phyloP scores from a whole-genome alignment of 176 grass and related monocot species.

The Phoenix roebelenii region DNA sequence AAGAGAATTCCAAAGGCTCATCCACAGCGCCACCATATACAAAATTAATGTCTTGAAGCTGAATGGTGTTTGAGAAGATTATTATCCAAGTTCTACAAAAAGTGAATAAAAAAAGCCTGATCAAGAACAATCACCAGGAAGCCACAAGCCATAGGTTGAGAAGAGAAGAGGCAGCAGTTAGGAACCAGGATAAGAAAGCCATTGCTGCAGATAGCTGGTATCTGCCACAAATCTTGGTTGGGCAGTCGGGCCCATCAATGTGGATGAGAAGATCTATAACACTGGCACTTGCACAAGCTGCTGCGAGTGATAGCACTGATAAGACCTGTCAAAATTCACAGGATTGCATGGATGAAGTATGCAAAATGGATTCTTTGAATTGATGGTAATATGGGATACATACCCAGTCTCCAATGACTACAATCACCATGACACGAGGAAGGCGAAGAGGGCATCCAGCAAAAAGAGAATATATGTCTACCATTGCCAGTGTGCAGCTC shows the following conservation, averaged over 20 bases:
- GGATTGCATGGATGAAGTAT: background rate
- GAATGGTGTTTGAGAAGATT: background rate
- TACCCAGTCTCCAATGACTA: slow-evolving; percentile 64
- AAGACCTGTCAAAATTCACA: slow-evolving; percentile 30
- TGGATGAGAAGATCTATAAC: slow-evolving; percentile 66
- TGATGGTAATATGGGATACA: background rate
- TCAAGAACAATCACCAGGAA: slow-evolving; percentile 17
- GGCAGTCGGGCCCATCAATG: slow-evolving; percentile 35
- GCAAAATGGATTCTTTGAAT: no score
- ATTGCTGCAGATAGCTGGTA: slow-evolving; percentile 65
- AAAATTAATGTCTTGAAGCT: no score
- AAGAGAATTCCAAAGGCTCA: no score
- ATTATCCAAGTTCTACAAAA: background rate
- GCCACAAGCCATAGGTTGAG: slow-evolving; percentile 83
- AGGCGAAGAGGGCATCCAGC: slow-evolving; percentile 45
- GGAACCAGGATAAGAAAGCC: slow-evolving; percentile 84
- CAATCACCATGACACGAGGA: slow-evolving; percentile 51
- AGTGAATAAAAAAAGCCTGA: background rate
- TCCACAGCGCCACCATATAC: no score
- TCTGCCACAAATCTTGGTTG: slow-evolving; percentile 55
- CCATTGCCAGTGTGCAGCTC: slow-evolving; percentile 78
- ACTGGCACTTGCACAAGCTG: slow-evolving; percentile 55
- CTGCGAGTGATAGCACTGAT: slow-evolving; percentile 61
- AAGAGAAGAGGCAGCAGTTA: slow-evolving; percentile 59
- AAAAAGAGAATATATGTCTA: slow-evolving; percentile 66